Evolutionary conservation across 2,329 filamentous ascomycete genomes (phyloP), one percentile per base, ranked within the genome.

Genomic region (Apiospora kogelbergensis): DNA sequence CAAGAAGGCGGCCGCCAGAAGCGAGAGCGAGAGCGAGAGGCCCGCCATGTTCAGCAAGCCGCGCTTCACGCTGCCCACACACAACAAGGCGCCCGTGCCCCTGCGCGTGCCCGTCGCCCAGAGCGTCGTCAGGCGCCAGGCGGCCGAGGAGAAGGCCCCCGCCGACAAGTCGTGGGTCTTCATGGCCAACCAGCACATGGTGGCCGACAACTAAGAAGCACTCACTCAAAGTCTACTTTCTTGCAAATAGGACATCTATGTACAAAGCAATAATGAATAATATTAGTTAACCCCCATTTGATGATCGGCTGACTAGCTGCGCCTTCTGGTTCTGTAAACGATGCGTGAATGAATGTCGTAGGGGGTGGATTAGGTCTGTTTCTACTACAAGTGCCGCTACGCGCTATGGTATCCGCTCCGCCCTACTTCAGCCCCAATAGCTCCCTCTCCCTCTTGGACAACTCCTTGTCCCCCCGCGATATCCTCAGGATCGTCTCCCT

Each of bases 401-500:
- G n/a, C n/a, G n/a, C n/a, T n/a, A n/a, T n/a, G n/a, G n/a, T n/a
- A n/a, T n/a, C n/a, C n/a, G n/a, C n/a, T n/a, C n/a, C n/a, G n/a
- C n/a, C n/a, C 40, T 24, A 45, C 15, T 33, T 53, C 3, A 63
- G 13, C 26, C 45, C 63, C 17, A 75, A 24, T 20, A 60, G 63
- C 63, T 64, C 69, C 67, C 69, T 70, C 69, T 80, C 79, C 9
- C 67, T 68, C 44, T 73, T 67, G 2, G 75, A 77, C 67, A 80
- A 64, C 67, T 69, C 69, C 5, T 69, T 69, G 30, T 73, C 73
- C 3, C 73, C 75, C 0, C 48, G 69, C 0, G 74, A 74, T 26
- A 78, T 73, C 42, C 78, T 73, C 46, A 80, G 67, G 40, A 81
- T 66, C 30, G 78, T 80, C 68, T 75, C 79, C 40, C 69, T 68